phyloP scores from a whole-genome alignment of 75 land plant genomes.

The Selaginella moellendorffii region DNA sequence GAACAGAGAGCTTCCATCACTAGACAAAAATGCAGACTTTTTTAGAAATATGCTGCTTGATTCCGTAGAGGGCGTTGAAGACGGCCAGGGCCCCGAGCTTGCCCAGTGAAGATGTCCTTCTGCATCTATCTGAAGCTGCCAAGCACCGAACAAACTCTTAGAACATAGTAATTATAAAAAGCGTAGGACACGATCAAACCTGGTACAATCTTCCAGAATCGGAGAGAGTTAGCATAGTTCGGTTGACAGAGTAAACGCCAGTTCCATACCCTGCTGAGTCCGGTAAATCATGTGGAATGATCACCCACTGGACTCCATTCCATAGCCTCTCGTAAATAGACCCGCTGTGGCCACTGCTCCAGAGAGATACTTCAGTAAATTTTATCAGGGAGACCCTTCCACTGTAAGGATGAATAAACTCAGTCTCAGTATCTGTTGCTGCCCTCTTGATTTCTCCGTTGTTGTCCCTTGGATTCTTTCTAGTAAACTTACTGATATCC shows the following conservation, averaged over 20 bases:
- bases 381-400: constrained; percentile 38
- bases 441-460: neutral
- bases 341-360: constrained; percentile 71
- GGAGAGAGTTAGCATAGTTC: constrained; percentile 45
- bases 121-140: constrained; percentile 46
- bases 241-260: constrained; percentile 43
- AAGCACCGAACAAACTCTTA: too few species aligned
- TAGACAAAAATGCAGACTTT: constrained; percentile 36
- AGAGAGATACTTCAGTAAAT: constrained; percentile 56
- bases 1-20: constrained; percentile 39
- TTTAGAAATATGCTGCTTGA: constrained; percentile 13
- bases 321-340: constrained; percentile 74
- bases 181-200: constrained; percentile 30
- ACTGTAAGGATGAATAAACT: neutral
- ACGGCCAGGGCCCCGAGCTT: constrained; percentile 16
- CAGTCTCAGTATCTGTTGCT: neutral
- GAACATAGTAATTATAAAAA: too few species aligned
- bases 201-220: constrained; percentile 44
- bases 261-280: constrained; percentile 34
- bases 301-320: constrained; percentile 77
- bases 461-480: neutral
- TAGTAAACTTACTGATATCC: constrained; percentile 35
- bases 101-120: constrained; percentile 46
- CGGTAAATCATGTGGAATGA: constrained; percentile 61
- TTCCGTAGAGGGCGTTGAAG: constrained; percentile 20